A percentile compares a stretch with the other conserved stretches of the same genome.
Conservation (phyloP, 1,284 basidiomycete genomes). For the Pseudozyma pruni region DNA sequence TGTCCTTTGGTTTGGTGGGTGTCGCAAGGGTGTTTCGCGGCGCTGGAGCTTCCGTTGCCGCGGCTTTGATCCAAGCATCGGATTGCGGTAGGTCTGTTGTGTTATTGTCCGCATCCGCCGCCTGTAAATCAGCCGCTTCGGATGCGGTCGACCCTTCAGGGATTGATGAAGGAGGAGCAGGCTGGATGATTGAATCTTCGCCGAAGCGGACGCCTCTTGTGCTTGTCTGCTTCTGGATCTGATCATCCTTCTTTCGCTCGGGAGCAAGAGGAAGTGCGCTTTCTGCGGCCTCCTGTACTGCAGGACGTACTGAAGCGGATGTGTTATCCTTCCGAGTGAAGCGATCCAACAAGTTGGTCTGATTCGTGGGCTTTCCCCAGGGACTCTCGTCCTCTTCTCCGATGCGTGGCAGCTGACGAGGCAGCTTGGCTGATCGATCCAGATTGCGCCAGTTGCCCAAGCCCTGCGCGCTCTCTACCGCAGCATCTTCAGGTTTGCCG, state of each 20-base stretch:
- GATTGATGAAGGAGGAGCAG: not conserved
- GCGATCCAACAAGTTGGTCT: constrained; percentile 36
- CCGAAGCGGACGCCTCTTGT: constrained; percentile 28
- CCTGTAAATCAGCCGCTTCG: not conserved
- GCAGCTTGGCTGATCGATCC: constrained; percentile 25
- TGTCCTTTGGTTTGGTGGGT: constrained; percentile 20
- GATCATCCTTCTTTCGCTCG: not conserved
- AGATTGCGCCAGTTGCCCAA: constrained; percentile 37
- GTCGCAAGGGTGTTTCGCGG: not conserved
- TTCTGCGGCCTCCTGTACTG: too few relatives aligned
- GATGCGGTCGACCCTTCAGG: not conserved
- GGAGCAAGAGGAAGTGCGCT: not conserved
- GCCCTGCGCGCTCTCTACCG: not conserved
- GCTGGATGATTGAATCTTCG: constrained; percentile 12
- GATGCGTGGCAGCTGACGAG: constrained; percentile 27
- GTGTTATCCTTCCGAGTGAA: constrained; percentile 14
- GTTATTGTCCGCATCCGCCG: not conserved
- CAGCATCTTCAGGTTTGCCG: constrained; percentile 2
- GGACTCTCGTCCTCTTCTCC: constrained; percentile 42
- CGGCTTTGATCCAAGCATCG: not conserved
- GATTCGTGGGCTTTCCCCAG: constrained; percentile 44
- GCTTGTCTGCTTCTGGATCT: not conserved
- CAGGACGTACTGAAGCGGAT: not conserved
- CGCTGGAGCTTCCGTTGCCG: not conserved
- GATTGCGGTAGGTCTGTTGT: too few relatives aligned